phyloP scores from a whole-genome alignment of 2,329 filamentous ascomycete species.

The Coniochaeta ligniaria region DNA sequence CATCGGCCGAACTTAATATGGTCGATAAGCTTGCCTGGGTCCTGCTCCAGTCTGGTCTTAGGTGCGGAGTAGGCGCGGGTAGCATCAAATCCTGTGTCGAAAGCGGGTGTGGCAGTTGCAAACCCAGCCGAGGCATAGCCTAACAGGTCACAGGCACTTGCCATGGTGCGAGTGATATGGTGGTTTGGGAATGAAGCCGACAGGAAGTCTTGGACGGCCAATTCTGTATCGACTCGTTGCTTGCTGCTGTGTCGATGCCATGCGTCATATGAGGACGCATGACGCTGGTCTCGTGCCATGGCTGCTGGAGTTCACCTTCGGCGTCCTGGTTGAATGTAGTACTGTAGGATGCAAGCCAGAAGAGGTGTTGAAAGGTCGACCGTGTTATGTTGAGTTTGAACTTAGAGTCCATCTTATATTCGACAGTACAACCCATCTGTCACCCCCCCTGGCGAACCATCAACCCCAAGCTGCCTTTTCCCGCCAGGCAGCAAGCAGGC shows the following conservation, averaged over 20 bases:
- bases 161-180: conserved; percentile 1
- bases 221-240: neutral
- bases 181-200: neutral
- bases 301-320: neutral
- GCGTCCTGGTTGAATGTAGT: neutral
- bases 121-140: neutral
- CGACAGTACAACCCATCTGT: neutral
- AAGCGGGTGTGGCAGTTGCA: too few species aligned
- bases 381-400: neutral
- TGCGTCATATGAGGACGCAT: neutral
- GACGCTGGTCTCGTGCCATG: neutral
- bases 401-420: neutral
- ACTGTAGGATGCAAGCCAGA: neutral
- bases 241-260: neutral
- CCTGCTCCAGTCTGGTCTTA: neutral
- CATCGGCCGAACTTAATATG: neutral
- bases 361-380: neutral
- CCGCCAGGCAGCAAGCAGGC: too few species aligned
- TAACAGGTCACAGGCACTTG: neutral
- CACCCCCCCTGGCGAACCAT: neutral
- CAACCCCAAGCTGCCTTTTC: neutral
- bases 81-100: neutral
- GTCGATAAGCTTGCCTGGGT: neutral
- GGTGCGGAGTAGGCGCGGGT: neutral
- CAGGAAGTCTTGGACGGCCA: too few species aligned